Base-by-base conservation (phyloP, 78 protist species). In the Dictyostelium brefeldianum region DNA sequence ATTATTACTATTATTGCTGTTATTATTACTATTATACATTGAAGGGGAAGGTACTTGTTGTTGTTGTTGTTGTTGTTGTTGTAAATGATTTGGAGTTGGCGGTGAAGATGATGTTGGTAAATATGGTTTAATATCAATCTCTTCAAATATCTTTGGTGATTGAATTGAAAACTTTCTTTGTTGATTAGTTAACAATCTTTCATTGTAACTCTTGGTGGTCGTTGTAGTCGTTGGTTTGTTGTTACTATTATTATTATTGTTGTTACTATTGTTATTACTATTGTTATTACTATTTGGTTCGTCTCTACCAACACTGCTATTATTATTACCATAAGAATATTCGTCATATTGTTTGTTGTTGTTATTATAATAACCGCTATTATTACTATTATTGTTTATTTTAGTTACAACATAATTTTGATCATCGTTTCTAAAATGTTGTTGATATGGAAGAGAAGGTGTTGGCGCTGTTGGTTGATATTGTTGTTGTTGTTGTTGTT, bases 161-260 rank as follows among this genome's bases (percentile, higher is more conserved):
- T 65, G 73, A 65, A 65, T 65, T 2, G 73, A 65, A 27, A 29
- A 65, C 27, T 65, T 65, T 65, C 73, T 65, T 65, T 65, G 73
- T 65, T 65, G 73, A 12, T 65, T 65, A 27, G 73, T 65, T 29
- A 65, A 29, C n/a, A 65, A 65, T 65, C 73, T 65, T 29, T 65
- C 73, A 29, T 65, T 65, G 27, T 65, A 65, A 65, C 73, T 65
- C 27, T 65, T 65, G 10, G 71, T 20, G 18, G 70, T 17, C 5
- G 70, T 1, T n/a, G 6, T 59, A 1, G 69, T 59, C 1, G 11
- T 22, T 20, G 69, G n/a, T 7, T 27, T 73, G 18, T 46, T 41
- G 20, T 46, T 73, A 46, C 20, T 18, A 47, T 47, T 73, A 73
- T 15, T 56, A 78, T 27, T 51, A 78, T 56, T 79, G 62, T 29